These are phyloP conservation scores for Rhypophila decipiens DNA, from an alignment of 495 filamentous ascomycete species.

Conservation along the genomic window DNA sequence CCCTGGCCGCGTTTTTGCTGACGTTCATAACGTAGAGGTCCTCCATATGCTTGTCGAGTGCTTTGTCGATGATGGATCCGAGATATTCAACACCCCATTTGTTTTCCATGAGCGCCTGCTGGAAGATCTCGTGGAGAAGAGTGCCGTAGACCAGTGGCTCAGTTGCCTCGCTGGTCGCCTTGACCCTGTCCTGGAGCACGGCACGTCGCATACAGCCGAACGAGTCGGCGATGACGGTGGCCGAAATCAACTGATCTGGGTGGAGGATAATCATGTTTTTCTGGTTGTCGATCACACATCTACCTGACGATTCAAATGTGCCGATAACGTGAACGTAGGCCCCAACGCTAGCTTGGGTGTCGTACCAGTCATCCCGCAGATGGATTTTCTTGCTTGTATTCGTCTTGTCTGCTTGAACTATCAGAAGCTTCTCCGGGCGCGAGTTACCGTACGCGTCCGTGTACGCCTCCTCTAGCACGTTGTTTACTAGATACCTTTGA, in stretches of 20 bases:
- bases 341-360: slow-evolving; percentile 64
- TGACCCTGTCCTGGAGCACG: slow-evolving; percentile 89
- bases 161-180: slow-evolving; percentile 70
- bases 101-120: slow-evolving; percentile 79
- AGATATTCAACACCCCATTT: slow-evolving; percentile 69
- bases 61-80: slow-evolving; percentile 52
- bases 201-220: slow-evolving; percentile 83
- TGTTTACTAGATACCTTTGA: slow-evolving; percentile 74
- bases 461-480: slow-evolving; percentile 62
- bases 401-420: slow-evolving; percentile 65
- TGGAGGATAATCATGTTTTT: slow-evolving; percentile 87
- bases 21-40: slow-evolving; percentile 79
- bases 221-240: slow-evolving; percentile 88
- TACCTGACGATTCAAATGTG: slow-evolving; percentile 59
- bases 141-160: slow-evolving; percentile 80
- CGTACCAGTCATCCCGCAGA: slow-evolving; percentile 78
- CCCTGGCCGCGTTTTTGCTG: slow-evolving; percentile 60
- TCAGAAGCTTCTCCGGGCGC: background rate
- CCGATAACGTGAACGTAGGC: slow-evolving; percentile 82
- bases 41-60: slow-evolving; percentile 68
- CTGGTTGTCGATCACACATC: slow-evolving; percentile 66
- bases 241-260: slow-evolving; percentile 90
- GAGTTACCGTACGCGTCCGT: slow-evolving; percentile 46
- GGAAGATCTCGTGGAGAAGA: slow-evolving; percentile 89
- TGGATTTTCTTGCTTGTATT: slow-evolving; percentile 60